phyloP scores from a whole-genome alignment of 345 rosid species.

The Laguncularia racemosa region DNA sequence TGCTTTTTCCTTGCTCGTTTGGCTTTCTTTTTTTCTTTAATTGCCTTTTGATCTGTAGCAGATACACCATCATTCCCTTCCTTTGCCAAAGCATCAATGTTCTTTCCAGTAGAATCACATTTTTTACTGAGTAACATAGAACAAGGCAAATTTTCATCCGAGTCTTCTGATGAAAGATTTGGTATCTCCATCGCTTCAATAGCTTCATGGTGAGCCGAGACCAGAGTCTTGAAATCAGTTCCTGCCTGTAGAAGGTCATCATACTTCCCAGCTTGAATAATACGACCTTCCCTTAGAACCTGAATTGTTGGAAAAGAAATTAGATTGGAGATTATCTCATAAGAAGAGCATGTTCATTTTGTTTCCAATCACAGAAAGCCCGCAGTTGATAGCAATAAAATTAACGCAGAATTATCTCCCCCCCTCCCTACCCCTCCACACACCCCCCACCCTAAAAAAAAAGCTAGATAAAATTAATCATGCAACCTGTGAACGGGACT shows the following conservation, averaged over 20 bases:
- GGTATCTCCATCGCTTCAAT: conserved; percentile 97
- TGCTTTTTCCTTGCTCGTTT: conserved; percentile 89
- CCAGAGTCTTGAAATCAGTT: conserved; percentile 88
- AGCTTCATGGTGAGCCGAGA: conserved; percentile 97
- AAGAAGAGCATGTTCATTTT: no score
- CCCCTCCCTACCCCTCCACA: no score
- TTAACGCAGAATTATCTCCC: no score
- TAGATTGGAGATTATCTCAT: not conserved
- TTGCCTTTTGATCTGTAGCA: conserved; percentile 65
- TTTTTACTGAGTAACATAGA: conserved; percentile 33
- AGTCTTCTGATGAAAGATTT: conserved; percentile 76
- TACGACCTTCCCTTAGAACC: conserved; percentile 93
- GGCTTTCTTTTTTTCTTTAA: conserved; percentile 80
- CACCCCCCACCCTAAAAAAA: no score
- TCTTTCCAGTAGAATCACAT: conserved; percentile 46
- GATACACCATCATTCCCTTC: conserved; percentile 85
- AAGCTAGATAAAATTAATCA: no score
- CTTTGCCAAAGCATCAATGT: conserved; percentile 63
- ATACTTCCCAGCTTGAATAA: conserved; percentile 95
- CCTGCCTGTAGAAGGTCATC: conserved; percentile 97
- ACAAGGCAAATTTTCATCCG: conserved; percentile 55
- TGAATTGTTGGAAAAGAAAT: conserved; percentile 21
- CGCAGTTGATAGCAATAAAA: no score
- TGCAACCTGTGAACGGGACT: no score
- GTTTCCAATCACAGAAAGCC: no score